Evolutionary conservation across 495 filamentous ascomycete genomes (phyloP).

Genomic region (Aspergillus egyptiacus): DNA sequence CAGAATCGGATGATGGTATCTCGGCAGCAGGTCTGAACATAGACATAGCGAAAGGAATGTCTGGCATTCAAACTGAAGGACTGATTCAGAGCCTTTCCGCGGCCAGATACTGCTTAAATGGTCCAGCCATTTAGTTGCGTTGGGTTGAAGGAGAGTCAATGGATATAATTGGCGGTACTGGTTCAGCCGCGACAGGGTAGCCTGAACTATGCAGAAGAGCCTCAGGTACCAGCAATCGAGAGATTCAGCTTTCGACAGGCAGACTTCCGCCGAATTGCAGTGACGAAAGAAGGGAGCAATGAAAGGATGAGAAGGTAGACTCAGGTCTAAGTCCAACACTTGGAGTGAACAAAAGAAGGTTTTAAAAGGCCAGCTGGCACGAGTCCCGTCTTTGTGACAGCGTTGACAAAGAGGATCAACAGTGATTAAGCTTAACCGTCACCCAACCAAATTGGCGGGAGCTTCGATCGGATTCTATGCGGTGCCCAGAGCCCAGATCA

Average conservation of each 20-base stretch:
- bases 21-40: conserved; percentile 42
- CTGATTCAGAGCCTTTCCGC: neutral
- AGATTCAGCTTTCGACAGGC: too few relatives aligned
- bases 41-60: conserved; percentile 32
- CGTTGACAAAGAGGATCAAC: neutral
- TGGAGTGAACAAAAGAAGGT: too few relatives aligned
- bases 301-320: too few relatives aligned
- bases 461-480: conserved; percentile 24
- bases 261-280: too few relatives aligned
- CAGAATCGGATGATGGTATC: conserved; percentile 35
- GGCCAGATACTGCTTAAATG: conserved; percentile 5
- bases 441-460: neutral
- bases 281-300: too few relatives aligned
- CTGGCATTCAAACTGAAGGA: neutral
- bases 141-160: neutral
- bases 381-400: too few relatives aligned
- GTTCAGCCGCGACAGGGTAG: neutral
- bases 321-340: too few relatives aligned
- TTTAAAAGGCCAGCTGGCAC: too few relatives aligned
- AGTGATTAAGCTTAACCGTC: neutral
- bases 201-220: too few relatives aligned
- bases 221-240: neutral
- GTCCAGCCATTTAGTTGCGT: conserved; percentile 13
- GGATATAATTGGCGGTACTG: neutral
- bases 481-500: conserved; percentile 8